Evolutionary conservation across 345 rosid species (phyloP), one percentile per base, ranked within the genome.

Genomic region (Cardamine resedifolia): DNA sequence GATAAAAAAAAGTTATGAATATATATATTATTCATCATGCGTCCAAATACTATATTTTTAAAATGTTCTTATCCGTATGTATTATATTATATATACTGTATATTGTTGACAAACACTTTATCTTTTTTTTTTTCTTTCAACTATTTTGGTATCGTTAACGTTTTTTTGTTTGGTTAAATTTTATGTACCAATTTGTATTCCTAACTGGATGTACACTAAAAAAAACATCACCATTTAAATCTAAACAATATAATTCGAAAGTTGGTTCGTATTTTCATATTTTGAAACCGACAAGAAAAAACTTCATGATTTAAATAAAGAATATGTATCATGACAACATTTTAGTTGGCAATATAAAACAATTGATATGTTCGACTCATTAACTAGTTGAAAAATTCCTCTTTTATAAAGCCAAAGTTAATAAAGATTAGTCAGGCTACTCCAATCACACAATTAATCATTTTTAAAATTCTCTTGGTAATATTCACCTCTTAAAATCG

Each of bases 361-460:
- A 36, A 57, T 47, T 36, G 59, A 71, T 71, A 53, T 34, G 48
- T 60, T 71, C 49, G 14, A 36, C 67, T 70, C 33, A 61, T 39
- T 68, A 24, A 71, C 58, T 72, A 62, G 55, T 72, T 52, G 64
- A 31, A 64, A 71, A 57, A 6, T 2, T 43, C 10, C 7, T 11
- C 26, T 30, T 62, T 72, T 50, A 43, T 63, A 70, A 63, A 45
- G 47, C 23, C 36, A 33, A 63, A 31, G 18, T 19, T 52, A 28
- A 55, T 18, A 53, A 62, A 73, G 77, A n/a, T n/a, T n/a, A n/a
- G n/a, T 44, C 15, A 55, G 64, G 49, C 50, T 57, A 66, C 49
- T 47, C 48, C 66, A 73, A 57, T 65, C 66, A 57, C 71, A 57
- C 18, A 64, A 65, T 38, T 65, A 57, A 73, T 45, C 58, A 65